Base-by-base conservation (phyloP, 208 protist genomes). In the Borovskyia barvae region DNA sequence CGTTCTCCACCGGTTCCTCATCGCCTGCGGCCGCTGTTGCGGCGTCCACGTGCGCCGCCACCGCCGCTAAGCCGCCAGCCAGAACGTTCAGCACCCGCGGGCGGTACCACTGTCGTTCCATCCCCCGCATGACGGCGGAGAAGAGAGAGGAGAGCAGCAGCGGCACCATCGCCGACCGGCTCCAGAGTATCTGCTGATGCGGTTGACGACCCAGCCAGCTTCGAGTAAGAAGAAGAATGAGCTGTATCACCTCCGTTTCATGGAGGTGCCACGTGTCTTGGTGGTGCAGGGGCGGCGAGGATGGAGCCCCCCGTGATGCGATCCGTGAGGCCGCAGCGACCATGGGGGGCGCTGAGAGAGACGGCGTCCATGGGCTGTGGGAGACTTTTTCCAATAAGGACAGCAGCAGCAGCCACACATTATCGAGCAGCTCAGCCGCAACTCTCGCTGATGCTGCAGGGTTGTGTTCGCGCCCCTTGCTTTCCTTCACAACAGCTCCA, bases 61-160 rank as follows among this genome's bases (percentile, higher is more conserved):
- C 43, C 24, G 55, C 55, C 0, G 64, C 64, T 6, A 71, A 26
- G 2, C 64, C 64, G 20, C 54, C 68, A 0, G 79, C 62, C n/a
- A 92, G 46, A 36, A 76, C 63, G 52, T 82, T 85, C 15, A 92
- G 65, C 60, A 89, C 58, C 30, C 67, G 74, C 17, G 75, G 64
- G 14, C 71, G 32, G 42, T 61, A 89, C 14, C 51, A n/a, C 26
- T 63, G 56, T 5, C 36, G 14, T 22, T 55, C 61, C 24, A 87
- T 67, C n/a, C 80, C 77, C 1, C 66, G 51, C 55, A 93, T 70
- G 20, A 83, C 70, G 15, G 51, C 57, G 19, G 66, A 54, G 37
- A 88, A 75, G 14, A 90, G 46, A 1, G 71, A 37, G 36, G 60
- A 77, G 33, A 93, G 35, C 26, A 88, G 32, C 17, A 48, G 37